Evolutionary conservation across 2,329 filamentous ascomycete species (phyloP).

Genomic region (Botrytis deweyae): DNA sequence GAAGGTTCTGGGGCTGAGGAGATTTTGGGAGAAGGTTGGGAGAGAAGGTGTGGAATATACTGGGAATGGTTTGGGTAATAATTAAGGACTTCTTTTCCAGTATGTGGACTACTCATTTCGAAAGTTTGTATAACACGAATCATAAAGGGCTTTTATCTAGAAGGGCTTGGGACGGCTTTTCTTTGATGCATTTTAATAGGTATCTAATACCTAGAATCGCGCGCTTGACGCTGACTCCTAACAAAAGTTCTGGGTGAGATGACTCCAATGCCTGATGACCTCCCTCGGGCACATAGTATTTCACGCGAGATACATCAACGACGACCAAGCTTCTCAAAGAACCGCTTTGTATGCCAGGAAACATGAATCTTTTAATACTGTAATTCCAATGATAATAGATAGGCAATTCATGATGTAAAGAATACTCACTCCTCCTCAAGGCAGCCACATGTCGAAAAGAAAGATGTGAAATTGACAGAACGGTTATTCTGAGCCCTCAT

Average conservation of each 20-base stretch:
- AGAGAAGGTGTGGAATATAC: conserved; percentile 26
- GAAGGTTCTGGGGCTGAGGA: conserved; percentile 58
- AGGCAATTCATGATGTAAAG: too few species aligned
- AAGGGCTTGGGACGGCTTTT: background rate
- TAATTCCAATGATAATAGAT: too few species aligned
- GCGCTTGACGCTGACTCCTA: background rate
- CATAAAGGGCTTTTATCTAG: background rate
- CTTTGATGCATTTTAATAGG: background rate
- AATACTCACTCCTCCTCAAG: too few species aligned
- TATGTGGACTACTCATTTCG: background rate
- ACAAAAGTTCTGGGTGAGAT: background rate
- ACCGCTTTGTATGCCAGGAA: background rate
- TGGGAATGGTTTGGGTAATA: background rate
- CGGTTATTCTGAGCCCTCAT: too few species aligned
- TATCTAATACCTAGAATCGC: background rate
- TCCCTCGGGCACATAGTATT: background rate
- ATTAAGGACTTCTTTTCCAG: background rate
- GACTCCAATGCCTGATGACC: background rate
- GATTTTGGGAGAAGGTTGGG: conserved; percentile 65
- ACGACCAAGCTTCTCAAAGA: background rate
- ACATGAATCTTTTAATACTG: too few species aligned
- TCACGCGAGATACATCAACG: background rate
- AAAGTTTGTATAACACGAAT: background rate
- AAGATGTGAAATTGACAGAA: too few species aligned
- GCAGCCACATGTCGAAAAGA: too few species aligned